phyloP scores from a whole-genome alignment of 345 rosid species.

The Ceriops zippeliana region DNA sequence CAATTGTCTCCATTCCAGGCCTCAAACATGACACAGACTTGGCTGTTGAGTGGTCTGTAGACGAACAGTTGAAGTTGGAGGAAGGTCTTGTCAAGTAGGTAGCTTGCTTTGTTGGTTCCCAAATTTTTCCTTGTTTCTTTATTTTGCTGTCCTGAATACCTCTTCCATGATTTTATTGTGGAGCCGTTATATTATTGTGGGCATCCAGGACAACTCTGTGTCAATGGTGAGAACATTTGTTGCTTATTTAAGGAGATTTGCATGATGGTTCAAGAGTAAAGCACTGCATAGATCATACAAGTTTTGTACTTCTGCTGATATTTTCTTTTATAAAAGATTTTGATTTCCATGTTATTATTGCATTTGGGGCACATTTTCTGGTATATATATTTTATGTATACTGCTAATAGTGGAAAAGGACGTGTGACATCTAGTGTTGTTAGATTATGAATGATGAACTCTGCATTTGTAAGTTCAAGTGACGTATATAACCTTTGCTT shows the following conservation, averaged over 20 bases:
- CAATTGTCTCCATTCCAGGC: constrained; percentile 48
- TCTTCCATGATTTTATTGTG: background rate
- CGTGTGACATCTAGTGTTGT: no score
- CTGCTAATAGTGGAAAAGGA: no score
- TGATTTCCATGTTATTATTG: background rate
- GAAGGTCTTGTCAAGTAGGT: constrained; percentile 69
- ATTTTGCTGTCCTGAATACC: background rate
- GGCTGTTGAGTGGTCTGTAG: constrained; percentile 76
- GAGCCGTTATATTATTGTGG: background rate
- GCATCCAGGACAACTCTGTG: no score
- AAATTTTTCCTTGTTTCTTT: background rate
- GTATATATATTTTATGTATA: background rate
- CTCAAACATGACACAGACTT: constrained; percentile 52
- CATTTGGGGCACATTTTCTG: background rate
- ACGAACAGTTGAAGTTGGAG: constrained; percentile 69
- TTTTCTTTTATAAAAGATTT: background rate
- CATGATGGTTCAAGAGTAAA: no score
- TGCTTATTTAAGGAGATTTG: no score
- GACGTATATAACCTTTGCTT: no score
- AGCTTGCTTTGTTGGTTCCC: background rate
- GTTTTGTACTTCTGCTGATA: background rate
- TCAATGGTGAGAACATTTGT: no score
- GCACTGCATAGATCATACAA: no score
- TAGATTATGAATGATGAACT: no score
- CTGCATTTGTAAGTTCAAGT: no score